A percentile compares a stretch with the other conserved stretches of the same genome.
Conservation (phyloP, 179 eudicot genomes). For the Beta lomatogona region DNA sequence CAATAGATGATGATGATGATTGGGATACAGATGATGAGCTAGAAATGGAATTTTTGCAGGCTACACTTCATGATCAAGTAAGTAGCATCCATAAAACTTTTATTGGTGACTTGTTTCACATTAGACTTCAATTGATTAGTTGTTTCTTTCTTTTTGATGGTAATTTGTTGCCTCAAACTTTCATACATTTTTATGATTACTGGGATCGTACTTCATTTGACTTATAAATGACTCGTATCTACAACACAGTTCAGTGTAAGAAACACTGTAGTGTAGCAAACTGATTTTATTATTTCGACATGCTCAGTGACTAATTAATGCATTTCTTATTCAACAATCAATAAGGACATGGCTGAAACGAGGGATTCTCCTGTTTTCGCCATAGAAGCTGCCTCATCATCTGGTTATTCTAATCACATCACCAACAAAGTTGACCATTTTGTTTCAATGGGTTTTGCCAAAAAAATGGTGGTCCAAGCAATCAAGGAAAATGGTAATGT, state of each 20-base stretch:
- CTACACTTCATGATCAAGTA: constrained; percentile 16
- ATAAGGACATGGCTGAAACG: neutral
- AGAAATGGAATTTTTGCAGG: constrained; percentile 28
- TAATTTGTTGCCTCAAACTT: neutral
- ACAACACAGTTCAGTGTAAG: neutral
- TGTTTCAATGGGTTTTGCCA: constrained; percentile 29
- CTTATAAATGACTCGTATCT: neutral
- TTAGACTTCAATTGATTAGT: neutral
- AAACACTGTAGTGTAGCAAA: neutral
- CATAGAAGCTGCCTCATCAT: constrained; percentile 22
- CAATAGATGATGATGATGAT: neutral
- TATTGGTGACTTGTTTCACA: neutral
- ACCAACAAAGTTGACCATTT: constrained; percentile 15
- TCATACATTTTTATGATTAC: neutral
- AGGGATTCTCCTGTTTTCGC: neutral
- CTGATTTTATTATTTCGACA: neutral
- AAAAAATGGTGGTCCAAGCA: constrained; percentile 22
- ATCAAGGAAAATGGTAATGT: constrained; percentile 27
- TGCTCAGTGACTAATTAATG: neutral
- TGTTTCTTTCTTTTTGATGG: neutral
- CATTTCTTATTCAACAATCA: neutral
- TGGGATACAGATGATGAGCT: constrained; percentile 40
- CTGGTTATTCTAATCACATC: constrained; percentile 13
- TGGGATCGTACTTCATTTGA: neutral
- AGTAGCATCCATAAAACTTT: neutral